A percentile compares a stretch with the other conserved stretches of the same genome.
Conservation (phyloP, 257 asterid species). For the Solanum corneliomulleri region DNA sequence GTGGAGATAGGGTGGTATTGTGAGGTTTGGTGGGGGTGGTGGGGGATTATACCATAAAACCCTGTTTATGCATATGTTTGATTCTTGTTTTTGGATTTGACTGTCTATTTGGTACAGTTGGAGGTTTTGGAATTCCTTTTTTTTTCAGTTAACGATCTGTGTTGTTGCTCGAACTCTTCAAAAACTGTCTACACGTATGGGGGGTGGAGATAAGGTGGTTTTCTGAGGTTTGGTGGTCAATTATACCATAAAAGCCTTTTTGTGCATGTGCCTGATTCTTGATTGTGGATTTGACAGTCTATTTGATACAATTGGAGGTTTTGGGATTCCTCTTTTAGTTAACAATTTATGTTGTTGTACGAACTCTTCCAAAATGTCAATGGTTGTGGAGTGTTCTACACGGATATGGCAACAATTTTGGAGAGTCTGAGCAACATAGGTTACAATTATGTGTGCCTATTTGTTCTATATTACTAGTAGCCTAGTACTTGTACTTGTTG, state of each 20-base stretch:
- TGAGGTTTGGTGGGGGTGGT: not conserved
- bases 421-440: not conserved
- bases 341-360: not conserved
- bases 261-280: not conserved
- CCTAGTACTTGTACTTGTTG: not conserved
- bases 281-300: not conserved
- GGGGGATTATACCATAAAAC: not conserved
- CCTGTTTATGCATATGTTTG: not conserved
- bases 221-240: not conserved
- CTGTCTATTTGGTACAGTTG: not conserved
- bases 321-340: not conserved
- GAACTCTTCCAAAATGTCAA: not conserved
- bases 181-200: not conserved
- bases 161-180: not conserved
- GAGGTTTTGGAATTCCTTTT: not conserved
- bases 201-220: not conserved
- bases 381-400: not conserved
- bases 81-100: not conserved
- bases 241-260: not conserved
- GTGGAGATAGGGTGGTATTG: not conserved
- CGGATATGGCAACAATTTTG: not conserved
- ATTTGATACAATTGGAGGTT: not conserved
- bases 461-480: not conserved
- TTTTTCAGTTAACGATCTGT: not conserved
- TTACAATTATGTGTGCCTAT: not conserved